A percentile compares a stretch with the other conserved stretches of the same genome.
Conservation (phyloP, 2,329 filamentous ascomycete genomes). For the Exophiala mesophila region DNA sequence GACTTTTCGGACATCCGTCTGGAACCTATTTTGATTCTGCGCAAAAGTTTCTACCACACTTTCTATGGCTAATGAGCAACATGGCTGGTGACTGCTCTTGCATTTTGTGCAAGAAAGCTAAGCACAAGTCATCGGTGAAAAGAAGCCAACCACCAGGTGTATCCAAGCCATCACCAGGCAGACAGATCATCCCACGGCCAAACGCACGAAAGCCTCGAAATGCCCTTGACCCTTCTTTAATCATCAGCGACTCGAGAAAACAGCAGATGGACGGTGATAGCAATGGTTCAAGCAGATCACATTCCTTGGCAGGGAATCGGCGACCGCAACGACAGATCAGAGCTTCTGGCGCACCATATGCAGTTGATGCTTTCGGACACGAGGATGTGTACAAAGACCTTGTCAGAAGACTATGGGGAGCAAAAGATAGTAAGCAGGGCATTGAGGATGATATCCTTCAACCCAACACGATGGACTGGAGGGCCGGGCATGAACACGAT, state of each 20-base stretch:
- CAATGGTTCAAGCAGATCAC: slow-evolving; percentile 10
- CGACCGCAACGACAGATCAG: slow-evolving; percentile 22
- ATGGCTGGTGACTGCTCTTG: slow-evolving; percentile 46
- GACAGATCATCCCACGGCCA: slow-evolving; percentile 7
- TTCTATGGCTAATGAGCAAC: slow-evolving; percentile 51
- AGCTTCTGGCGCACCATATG: slow-evolving; percentile 18
- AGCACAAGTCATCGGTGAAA: slow-evolving; percentile 8
- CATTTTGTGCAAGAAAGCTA: slow-evolving; percentile 39
- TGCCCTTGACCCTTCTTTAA: slow-evolving; percentile 5
- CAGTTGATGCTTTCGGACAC: slow-evolving; percentile 48
- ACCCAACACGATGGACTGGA: slow-evolving; percentile 53
- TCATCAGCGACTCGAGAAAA: slow-evolving; percentile 10
- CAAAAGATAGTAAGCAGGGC: slow-evolving; percentile 24
- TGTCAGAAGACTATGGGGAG: slow-evolving; percentile 44
- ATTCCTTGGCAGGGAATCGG: slow-evolving; percentile 12
- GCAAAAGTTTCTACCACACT: slow-evolving; percentile 53
- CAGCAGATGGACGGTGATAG: slow-evolving; percentile 7
- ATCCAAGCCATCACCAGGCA: not conserved
- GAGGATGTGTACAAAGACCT: slow-evolving; percentile 50
- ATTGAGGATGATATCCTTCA: slow-evolving; percentile 48
- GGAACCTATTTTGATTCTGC: slow-evolving; percentile 50
- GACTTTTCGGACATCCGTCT: slow-evolving; percentile 54
- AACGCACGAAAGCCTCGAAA: slow-evolving; percentile 11
- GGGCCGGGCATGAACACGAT: slow-evolving; percentile 37
- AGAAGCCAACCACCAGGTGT: slow-evolving; percentile 14